These are phyloP conservation scores for Martensiomyces pterosporus DNA, from an alignment of 192 early-diverging fungal species.

Conservation along the genomic window DNA sequence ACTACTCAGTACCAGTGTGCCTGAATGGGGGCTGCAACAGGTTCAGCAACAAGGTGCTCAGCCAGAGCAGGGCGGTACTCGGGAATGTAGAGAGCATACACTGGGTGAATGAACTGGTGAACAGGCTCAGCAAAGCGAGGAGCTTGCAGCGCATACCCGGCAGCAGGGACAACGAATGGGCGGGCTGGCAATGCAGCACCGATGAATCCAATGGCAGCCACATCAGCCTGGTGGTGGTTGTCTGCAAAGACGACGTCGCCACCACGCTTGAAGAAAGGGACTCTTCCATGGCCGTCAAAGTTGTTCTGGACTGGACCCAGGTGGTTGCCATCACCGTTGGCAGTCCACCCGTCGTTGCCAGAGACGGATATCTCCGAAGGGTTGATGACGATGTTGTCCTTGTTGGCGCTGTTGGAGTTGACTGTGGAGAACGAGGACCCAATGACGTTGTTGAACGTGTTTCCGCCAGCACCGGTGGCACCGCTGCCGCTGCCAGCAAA, in stretches of 20 bases:
- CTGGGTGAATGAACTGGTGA: too few species aligned
- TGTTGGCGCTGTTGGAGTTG: slow-evolving; percentile 43
- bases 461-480: too few species aligned
- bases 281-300: slow-evolving; percentile 31
- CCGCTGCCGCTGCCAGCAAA: slow-evolving; percentile 6
- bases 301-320: slow-evolving; percentile 47
- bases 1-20: too few species aligned
- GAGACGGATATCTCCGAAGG: slow-evolving; percentile 25
- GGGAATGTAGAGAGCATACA: too few species aligned
- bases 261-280: slow-evolving; percentile 21
- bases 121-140: too few species aligned
- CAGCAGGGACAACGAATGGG: too few species aligned
- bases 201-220: too few species aligned
- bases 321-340: slow-evolving; percentile 41
- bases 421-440: slow-evolving; percentile 44
- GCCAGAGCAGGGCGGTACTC: too few species aligned
- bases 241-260: slow-evolving; percentile 45
- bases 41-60: too few species aligned
- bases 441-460: slow-evolving; percentile 45
- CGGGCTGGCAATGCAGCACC: too few species aligned
- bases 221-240: slow-evolving; percentile 44
- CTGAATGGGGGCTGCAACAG: too few species aligned
- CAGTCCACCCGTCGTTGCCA: slow-evolving; percentile 49
- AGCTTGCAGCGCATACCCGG: too few species aligned
- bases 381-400: slow-evolving; percentile 49